Evolutionary conservation across 345 rosid genomes (phyloP), one percentile per base, ranked within the genome.

Genomic region (Orychophragmus violaceus): DNA sequence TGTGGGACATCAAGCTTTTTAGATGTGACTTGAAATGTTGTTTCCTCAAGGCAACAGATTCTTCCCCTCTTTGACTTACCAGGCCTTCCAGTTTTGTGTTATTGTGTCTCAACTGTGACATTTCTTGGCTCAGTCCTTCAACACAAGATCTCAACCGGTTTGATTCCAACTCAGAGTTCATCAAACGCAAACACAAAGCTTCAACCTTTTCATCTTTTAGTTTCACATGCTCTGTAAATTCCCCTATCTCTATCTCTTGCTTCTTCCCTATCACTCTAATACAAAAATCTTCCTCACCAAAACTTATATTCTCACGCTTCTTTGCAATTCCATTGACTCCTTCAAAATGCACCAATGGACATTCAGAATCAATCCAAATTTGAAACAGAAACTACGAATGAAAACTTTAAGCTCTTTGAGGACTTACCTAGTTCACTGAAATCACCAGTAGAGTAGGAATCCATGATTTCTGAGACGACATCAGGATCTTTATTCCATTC

Each of bases 221-320:
- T 66, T 95, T 82, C 85, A 90, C 77, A 67, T 85, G 85, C 70
- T 90, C 74, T 94, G 95, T 16, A 16, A 25, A 51, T 50, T 88
- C 95, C 76, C 88, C 45, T 45, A 83, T 73, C 71, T 88, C 98
- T 37, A 76, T 60, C 53, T 80, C 91, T 75, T 84, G 89, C 66
- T 80, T 80, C 77, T 80, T 85, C 82, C 81, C 86, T 8, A 82
- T 80, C 44, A 77, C 64, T 41, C 80, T 59, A 12, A 79, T 81
- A 74, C 83, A 81, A 74, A 82, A 72, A 58, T 81, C 95, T 22
- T 89, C 95, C 75, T 87, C 92, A 10, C 70, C 69, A 16, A 59
- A 81, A 49, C 81, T 82, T 88, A 82, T 83, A 22, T 78, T 72
- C 66, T 86, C 96, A 14, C 72, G 65, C 68, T 67, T 79, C 78